Base-by-base conservation (phyloP, 2,329 filamentous ascomycete species). In the Fonsecaea pugnacius region DNA sequence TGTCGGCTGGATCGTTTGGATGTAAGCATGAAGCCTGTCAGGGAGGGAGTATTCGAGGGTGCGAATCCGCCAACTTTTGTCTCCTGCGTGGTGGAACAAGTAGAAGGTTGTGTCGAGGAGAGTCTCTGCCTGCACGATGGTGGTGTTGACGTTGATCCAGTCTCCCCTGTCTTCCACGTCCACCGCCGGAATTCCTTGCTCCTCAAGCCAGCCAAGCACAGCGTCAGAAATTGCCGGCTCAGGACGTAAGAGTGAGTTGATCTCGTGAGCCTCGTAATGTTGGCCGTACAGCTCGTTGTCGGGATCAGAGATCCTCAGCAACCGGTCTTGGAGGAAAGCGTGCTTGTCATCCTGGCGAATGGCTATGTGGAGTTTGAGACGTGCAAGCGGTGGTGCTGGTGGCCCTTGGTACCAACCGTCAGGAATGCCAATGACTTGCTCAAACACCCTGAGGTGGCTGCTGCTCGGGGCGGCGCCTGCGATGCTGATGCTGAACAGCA, bases 1-100 rank as follows among this genome's bases (percentile, higher is more conserved):
- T 0, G 87, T 89, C 0, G 87, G 87, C 73, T 89, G 85, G 54
- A 90, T 84, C 72, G 89, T 80, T 64, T 85, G 83, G 63, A 90
- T 80, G 70, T 85, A 79, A 48, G 78, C 70, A 58, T 81, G 79
- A 8, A 90, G 74, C 0, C 80, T 74, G 56, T 78, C 78, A 0
- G 88, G 89, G 1, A 90, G 80, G 0, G 85, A 88, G 75, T 90
- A 91, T 54, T 81, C 76, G 18, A 85, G 75, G 5, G 83, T 82
- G 53, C 87, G 81, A 40, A 89, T 79, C 68, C 78, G 82, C 43
- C 77, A 75, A 9, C 75, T 71, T 12, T 77, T 72, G 27, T 75
- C 77, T 9, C 75, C 74, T 12, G 76, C 70, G 68, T 83, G 81
- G 65, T 81, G 78, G 65, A 82, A 78, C 71, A 85, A 89, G 67